Percentiles rank a stretch among this genome's conserved stretches.
Conservation (phyloP, 2,329 filamentous ascomycete genomes). For the Diplodia mutila region DNA sequence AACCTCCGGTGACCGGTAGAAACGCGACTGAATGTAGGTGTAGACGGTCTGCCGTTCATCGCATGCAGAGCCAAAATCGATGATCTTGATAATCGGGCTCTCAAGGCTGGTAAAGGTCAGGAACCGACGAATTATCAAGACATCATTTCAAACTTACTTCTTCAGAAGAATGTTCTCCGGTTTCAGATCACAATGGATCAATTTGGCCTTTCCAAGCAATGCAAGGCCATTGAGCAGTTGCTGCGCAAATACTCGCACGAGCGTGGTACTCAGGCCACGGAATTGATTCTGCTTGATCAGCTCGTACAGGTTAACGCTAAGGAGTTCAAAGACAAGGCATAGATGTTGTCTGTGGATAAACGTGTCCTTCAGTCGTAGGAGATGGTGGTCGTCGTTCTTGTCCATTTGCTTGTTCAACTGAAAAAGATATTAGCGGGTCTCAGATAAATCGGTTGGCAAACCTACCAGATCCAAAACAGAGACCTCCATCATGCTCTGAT, state of each 20-base stretch:
- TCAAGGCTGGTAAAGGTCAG: slow-evolving; percentile 64
- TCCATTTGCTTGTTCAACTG: slow-evolving; percentile 97
- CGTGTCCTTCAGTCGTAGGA: slow-evolving; percentile 92
- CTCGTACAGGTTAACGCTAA: slow-evolving; percentile 98
- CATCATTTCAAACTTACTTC: slow-evolving; percentile 61
- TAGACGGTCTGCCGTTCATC: slow-evolving; percentile 98
- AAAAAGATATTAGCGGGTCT: background rate
- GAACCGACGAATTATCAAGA: background rate
- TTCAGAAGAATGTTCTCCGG: slow-evolving; percentile 97
- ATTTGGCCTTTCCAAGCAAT: slow-evolving; percentile 88
- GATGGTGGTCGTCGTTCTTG: slow-evolving; percentile 98
- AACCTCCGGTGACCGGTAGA: slow-evolving; percentile 96
- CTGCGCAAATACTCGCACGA: slow-evolving; percentile 96
- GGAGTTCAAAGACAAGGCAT: slow-evolving; percentile 87
- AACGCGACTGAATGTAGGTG: slow-evolving; percentile 97
- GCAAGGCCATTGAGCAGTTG: slow-evolving; percentile 92
- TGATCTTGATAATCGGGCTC: slow-evolving; percentile 99
- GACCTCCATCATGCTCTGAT: slow-evolving; percentile 99
- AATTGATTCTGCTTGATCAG: slow-evolving; percentile 99
- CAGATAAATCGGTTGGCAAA: slow-evolving; percentile 5
- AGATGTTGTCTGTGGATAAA: slow-evolving; percentile 98
- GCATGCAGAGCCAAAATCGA: slow-evolving; percentile 97
- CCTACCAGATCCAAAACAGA: slow-evolving; percentile 91
- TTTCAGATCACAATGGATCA: slow-evolving; percentile 98
- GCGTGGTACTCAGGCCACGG: slow-evolving; percentile 91